phyloP scores from a whole-genome alignment of 106 monocot genomes.

The Apostasia shenzhenica region DNA sequence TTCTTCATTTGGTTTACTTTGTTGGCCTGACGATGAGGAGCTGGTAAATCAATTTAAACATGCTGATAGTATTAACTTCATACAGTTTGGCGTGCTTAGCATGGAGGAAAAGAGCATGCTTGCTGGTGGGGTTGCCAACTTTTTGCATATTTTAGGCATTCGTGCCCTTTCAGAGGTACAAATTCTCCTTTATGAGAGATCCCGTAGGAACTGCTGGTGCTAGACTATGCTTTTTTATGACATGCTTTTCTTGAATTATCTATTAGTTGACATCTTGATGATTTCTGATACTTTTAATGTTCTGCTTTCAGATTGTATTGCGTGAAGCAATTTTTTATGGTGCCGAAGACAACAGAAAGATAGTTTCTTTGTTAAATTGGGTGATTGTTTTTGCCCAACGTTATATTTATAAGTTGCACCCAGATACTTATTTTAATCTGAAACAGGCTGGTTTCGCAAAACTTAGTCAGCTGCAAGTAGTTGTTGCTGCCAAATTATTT shows the following conservation, averaged over 20 bases:
- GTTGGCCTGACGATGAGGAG: slow-evolving; percentile 87
- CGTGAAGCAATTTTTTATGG: slow-evolving; percentile 91
- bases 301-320: slow-evolving; percentile 45
- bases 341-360: slow-evolving; percentile 39
- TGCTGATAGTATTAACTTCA: slow-evolving; percentile 40
- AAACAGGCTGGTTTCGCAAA: slow-evolving; percentile 36
- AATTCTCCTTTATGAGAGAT: background rate
- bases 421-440: slow-evolving; percentile 24
- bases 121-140: slow-evolving; percentile 30
- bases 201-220: too few species aligned
- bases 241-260: background rate
- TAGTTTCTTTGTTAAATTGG: slow-evolving; percentile 61
- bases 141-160: slow-evolving; percentile 65
- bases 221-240: too few species aligned
- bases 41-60: slow-evolving; percentile 59
- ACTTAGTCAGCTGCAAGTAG: slow-evolving; percentile 33
- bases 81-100: slow-evolving; percentile 59
- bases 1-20: slow-evolving; percentile 73
- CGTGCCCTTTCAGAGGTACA: slow-evolving; percentile 71
- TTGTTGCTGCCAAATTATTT: slow-evolving; percentile 41
- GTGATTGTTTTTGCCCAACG: slow-evolving; percentile 27
- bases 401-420: slow-evolving; percentile 25
- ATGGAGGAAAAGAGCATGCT: slow-evolving; percentile 36
- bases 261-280: background rate
- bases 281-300: slow-evolving; percentile 7